A percentile compares a stretch with the other conserved stretches of the same genome.
These are phyloP conservation scores for Lasiodiplodia sp. DNA, from an alignment of 2,329 filamentous ascomycete species.

Conservation along the genomic window DNA sequence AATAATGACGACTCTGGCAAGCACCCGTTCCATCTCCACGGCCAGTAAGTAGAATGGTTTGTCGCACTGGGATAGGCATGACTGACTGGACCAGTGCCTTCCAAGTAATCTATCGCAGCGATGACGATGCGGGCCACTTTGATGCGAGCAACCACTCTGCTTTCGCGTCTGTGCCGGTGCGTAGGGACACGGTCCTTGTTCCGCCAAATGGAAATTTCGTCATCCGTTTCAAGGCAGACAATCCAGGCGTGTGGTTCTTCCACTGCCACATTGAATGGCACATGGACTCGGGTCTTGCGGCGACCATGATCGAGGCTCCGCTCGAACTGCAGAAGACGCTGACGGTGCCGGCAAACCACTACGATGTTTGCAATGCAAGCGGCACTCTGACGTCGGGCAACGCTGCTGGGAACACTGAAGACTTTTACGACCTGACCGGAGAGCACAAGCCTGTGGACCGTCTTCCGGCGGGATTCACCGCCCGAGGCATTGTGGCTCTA, in stretches of 20 bases:
- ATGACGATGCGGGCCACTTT: constrained; percentile 41
- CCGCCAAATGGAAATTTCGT: constrained; percentile 62
- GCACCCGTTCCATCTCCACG: constrained; percentile 78
- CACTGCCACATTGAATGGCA: constrained; percentile 50
- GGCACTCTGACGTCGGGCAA: constrained; percentile 68
- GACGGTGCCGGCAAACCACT: constrained; percentile 66
- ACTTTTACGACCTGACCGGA: constrained; percentile 63
- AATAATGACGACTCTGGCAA: constrained; percentile 77
- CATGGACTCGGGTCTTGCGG: constrained; percentile 58
- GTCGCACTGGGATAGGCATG: accelerated
- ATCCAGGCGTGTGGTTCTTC: constrained; percentile 50
- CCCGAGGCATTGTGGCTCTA: too few species aligned
- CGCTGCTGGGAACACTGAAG: constrained; percentile 72
- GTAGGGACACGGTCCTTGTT: constrained; percentile 63
- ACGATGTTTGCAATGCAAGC: constrained; percentile 61
- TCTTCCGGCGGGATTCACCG: too few species aligned
- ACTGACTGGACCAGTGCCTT: constrained; percentile 35
- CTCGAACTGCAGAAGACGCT: constrained; percentile 61
- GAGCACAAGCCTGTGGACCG: constrained; percentile 41
- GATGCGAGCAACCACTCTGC: constrained; percentile 40
- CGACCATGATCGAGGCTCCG: constrained; percentile 60
- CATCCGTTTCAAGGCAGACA: constrained; percentile 62
- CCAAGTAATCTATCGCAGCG: constrained; percentile 50
- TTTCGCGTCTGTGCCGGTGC: constrained; percentile 47
- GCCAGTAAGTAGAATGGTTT: constrained; percentile 34